Conservation (phyloP, 2,329 filamentous ascomycete genomes). For the Fusarium odoratissimum region DNA sequence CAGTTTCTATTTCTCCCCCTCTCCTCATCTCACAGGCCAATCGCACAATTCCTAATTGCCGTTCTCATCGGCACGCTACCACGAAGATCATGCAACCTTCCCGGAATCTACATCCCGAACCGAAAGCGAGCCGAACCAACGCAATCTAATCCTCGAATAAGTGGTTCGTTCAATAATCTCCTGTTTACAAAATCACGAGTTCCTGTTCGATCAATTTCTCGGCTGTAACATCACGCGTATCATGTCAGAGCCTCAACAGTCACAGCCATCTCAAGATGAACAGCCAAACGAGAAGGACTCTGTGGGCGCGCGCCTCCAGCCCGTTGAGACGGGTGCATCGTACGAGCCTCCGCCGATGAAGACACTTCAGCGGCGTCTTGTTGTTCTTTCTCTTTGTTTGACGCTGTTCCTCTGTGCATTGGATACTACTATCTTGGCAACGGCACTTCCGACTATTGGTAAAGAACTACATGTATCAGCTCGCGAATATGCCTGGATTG, state of each 20-base stretch:
- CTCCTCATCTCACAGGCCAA: background rate
- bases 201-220: background rate
- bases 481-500: conserved; percentile 46
- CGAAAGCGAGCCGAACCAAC: conserved; percentile 17
- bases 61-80: background rate
- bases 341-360: conserved; percentile 36
- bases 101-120: conserved; percentile 3
- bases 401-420: conserved; percentile 43
- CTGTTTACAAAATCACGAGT: conserved; percentile 22
- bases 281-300: conserved; percentile 7
- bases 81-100: background rate
- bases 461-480: conserved; percentile 33
- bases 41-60: background rate
- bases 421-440: conserved; percentile 46
- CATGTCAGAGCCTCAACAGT: conserved; percentile 14
- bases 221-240: background rate
- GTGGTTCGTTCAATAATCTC: conserved; percentile 2
- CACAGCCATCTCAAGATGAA: conserved; percentile 19
- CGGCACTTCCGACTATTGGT: conserved; percentile 46
- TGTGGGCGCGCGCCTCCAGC: conserved; percentile 26
- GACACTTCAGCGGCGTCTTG: conserved; percentile 36
- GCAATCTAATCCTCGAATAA: background rate
- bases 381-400: conserved; percentile 42
- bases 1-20: background rate
- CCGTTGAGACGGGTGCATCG: conserved; percentile 34